A percentile compares a stretch with the other conserved stretches of the same genome.
Evolutionary conservation across 352 stramenopile genomes (phyloP).

Genomic region (Phytopythium aichiense): DNA sequence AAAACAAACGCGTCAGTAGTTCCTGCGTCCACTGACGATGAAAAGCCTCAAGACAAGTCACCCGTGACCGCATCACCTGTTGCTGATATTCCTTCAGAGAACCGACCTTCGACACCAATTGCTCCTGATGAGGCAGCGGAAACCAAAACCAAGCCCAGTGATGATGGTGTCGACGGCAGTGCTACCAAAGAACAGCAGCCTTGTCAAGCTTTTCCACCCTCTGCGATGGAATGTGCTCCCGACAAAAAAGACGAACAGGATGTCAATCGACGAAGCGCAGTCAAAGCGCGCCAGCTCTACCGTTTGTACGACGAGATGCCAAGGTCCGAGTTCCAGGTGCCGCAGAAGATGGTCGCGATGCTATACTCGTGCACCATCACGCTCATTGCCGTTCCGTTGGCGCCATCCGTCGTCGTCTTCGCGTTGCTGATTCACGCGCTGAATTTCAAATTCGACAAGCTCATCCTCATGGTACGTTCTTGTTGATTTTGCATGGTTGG

Average conservation of each 20-base stretch:
- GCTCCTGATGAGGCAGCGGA: not conserved
- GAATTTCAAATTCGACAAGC: slow-evolving; percentile 84
- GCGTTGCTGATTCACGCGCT: slow-evolving; percentile 51
- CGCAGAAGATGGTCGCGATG: slow-evolving; percentile 80
- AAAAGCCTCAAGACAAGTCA: not conserved
- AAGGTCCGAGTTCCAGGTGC: slow-evolving; percentile 68
- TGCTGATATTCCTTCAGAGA: not conserved
- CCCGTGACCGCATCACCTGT: not conserved
- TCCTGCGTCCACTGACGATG: slow-evolving; percentile 9
- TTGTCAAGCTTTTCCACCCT: not conserved
- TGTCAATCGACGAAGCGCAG: not conserved
- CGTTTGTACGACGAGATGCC: slow-evolving; percentile 7
- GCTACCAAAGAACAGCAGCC: not conserved
- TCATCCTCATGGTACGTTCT: slow-evolving; percentile 50
- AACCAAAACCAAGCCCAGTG: not conserved
- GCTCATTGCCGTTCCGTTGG: slow-evolving; percentile 66
- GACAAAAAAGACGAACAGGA: not conserved
- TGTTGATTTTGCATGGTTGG: not conserved
- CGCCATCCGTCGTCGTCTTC: slow-evolving; percentile 47
- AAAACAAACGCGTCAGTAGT: slow-evolving; percentile 15
- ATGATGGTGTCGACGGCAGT: not conserved
- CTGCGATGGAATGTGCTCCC: not conserved
- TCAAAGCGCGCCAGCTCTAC: not conserved
- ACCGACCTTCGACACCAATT: not conserved
- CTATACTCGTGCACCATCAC: slow-evolving; percentile 77